A percentile compares a stretch with the other conserved stretches of the same genome.
These are phyloP conservation scores for Eucalyptus erythrocorys DNA, from an alignment of 345 rosid genomes.

Conservation along the genomic window DNA sequence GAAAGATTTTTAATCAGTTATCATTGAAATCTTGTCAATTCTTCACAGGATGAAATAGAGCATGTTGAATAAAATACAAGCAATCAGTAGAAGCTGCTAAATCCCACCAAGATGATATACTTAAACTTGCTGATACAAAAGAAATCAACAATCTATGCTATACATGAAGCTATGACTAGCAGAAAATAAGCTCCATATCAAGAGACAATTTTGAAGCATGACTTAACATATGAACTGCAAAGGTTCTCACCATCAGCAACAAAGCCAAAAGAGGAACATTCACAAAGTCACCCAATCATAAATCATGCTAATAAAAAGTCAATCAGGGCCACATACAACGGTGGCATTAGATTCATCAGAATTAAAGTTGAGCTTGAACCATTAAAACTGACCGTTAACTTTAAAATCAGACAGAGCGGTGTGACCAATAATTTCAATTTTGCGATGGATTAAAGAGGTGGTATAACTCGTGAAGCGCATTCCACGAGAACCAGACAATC, in stretches of 20 bases:
- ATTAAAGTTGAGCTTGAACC: neutral
- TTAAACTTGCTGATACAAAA: neutral
- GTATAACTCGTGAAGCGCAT: neutral
- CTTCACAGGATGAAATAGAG: neutral
- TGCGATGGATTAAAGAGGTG: neutral
- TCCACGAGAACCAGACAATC: neutral
- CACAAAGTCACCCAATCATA: neutral
- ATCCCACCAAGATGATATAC: neutral
- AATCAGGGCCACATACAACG: neutral
- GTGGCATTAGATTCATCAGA: neutral
- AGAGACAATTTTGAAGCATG: neutral
- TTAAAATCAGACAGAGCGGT: neutral
- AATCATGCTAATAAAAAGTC: neutral
- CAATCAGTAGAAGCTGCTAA: neutral
- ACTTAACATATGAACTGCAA: neutral
- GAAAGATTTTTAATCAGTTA: neutral
- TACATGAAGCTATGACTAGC: neutral
- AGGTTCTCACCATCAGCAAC: neutral
- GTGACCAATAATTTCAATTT: neutral
- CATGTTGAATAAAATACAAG: neutral
- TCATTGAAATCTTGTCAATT: neutral
- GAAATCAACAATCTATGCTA: neutral
- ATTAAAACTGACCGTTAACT: neutral
- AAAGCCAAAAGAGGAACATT: neutral
- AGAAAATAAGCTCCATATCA: neutral